Evolutionary conservation across 768 basidiomycete species (phyloP).

Genomic region (Termitomyces sp.): DNA sequence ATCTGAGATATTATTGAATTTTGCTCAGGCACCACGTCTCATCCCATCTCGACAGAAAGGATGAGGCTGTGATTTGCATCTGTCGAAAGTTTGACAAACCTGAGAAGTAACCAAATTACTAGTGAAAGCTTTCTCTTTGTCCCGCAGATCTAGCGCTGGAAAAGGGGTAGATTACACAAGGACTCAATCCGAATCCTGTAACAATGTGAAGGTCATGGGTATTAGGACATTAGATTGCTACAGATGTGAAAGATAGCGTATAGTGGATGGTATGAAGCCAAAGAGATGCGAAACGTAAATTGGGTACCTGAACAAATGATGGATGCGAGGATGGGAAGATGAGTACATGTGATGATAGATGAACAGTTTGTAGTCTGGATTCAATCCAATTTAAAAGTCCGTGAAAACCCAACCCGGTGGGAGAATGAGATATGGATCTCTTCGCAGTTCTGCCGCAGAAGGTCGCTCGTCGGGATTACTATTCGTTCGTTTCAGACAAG

Average conservation of each 20-base stretch:
- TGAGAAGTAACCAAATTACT: background rate
- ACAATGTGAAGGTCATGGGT: conserved; percentile 27
- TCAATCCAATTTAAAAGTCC: conserved; percentile 49
- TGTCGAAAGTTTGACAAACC: background rate
- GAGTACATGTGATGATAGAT: conserved; percentile 22
- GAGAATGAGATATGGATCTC: conserved; percentile 75
- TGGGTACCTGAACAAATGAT: conserved; percentile 16
- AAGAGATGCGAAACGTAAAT: conserved; percentile 15
- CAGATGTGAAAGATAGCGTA: conserved; percentile 34
- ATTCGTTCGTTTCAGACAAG: conserved; percentile 9
- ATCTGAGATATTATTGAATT: no score
- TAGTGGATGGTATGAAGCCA: conserved; percentile 24
- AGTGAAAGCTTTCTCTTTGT: background rate
- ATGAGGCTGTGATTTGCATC: no score
- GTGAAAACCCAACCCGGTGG: conserved; percentile 75
- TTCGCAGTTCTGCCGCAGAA: conserved; percentile 70
- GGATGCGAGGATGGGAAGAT: conserved; percentile 20
- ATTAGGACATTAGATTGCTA: conserved; percentile 39
- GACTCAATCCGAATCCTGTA: conserved; percentile 11
- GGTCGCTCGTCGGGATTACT: conserved; percentile 87
- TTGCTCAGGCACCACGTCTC: background rate
- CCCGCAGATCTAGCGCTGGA: background rate
- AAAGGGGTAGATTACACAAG: conserved; percentile 9
- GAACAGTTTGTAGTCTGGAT: conserved; percentile 22
- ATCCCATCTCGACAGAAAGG: background rate